A percentile compares a stretch with the other conserved stretches of the same genome.
phyloP scores from a whole-genome alignment of 2,329 filamentous ascomycete genomes.

The Alternaria infectoria region DNA sequence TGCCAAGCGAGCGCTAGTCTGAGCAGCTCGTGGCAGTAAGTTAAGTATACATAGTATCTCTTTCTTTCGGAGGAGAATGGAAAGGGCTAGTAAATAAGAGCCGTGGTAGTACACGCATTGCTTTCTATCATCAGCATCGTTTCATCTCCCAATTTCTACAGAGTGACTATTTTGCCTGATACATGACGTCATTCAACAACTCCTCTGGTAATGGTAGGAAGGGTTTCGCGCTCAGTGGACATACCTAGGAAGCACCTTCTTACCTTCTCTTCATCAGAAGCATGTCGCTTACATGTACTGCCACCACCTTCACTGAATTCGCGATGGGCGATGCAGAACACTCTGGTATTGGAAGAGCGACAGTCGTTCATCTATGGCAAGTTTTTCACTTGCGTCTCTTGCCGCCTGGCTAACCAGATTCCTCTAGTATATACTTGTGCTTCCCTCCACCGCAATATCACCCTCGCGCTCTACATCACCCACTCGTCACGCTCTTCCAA shows the following conservation, averaged over 20 bases:
- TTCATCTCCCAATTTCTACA: not conserved
- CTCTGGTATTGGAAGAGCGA: not conserved
- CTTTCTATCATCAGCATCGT: not conserved
- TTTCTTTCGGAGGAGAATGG: not conserved
- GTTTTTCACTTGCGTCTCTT: not conserved
- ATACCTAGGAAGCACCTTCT: not conserved
- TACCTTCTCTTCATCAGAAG: not conserved
- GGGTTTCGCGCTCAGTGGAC: not conserved
- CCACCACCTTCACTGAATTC: not conserved
- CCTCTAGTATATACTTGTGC: not conserved
- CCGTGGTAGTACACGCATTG: not conserved
- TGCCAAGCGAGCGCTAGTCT: slow-evolving; percentile 35
- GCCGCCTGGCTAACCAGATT: not conserved
- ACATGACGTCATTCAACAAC: not conserved
- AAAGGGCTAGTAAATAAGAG: not conserved
- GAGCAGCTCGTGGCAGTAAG: slow-evolving; percentile 27
- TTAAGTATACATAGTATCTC: not conserved
- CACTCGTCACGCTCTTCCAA: not conserved
- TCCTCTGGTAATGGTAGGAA: not conserved
- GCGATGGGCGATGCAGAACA: not conserved
- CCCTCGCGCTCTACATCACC: not conserved
- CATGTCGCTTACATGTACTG: not conserved
- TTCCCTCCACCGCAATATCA: not conserved
- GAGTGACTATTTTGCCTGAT: not conserved
- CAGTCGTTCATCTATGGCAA: slow-evolving; percentile 2